A percentile compares a stretch with the other conserved stretches of the same genome.
Evolutionary conservation across 169 alveolate species (phyloP).

Genomic region (Prorocentrum cordatum): DNA sequence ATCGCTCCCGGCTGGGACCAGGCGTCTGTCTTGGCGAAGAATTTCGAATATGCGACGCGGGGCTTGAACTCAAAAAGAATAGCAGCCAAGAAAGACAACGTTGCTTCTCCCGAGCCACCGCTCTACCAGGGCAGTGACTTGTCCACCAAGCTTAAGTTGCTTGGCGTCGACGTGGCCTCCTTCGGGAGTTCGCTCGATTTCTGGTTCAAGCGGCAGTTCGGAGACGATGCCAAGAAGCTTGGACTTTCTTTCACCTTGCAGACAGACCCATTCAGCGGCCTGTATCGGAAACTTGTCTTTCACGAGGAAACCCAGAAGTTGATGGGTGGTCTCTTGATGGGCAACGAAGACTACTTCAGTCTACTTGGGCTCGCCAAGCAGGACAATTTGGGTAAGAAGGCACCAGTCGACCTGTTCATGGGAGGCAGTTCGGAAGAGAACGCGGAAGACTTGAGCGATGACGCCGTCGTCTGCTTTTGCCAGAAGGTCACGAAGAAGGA

Average conservation of each 20-base stretch:
- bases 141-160: conserved; percentile 67
- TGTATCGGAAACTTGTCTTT: conserved; percentile 23
- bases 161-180: conserved; percentile 70
- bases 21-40: conserved; percentile 13
- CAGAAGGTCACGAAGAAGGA: not conserved
- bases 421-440: too few species aligned
- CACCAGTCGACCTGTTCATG: not conserved
- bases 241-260: not conserved
- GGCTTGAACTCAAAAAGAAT: not conserved
- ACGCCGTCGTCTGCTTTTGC: not conserved
- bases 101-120: not conserved
- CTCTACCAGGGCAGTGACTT: not conserved
- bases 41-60: not conserved
- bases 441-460: too few species aligned
- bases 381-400: not conserved
- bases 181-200: conserved; percentile 49
- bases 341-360: conserved; percentile 23
- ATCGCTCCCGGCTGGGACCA: conserved; percentile 24
- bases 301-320: not conserved
- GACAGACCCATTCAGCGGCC: not conserved
- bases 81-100: not conserved
- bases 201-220: conserved; percentile 70
- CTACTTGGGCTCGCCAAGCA: conserved; percentile 21
- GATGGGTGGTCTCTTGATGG: conserved; percentile 40
- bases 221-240: conserved; percentile 6